Base-by-base conservation (phyloP, 805 yeast genomes). In the Metschnikowia dekortorum region DNA sequence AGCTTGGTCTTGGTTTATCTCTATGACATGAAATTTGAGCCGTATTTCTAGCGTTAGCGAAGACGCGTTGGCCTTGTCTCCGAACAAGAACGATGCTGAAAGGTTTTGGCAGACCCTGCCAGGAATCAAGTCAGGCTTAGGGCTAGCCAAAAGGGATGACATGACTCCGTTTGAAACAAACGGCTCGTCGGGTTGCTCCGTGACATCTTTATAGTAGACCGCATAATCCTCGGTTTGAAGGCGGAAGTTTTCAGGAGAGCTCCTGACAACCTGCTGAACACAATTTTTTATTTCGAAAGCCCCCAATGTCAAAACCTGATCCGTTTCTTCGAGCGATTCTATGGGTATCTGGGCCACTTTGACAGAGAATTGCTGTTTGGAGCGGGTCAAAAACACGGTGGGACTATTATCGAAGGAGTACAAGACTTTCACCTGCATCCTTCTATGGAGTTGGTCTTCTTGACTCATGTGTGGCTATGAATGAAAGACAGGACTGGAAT, bases 101-200 rank as follows among this genome's bases (percentile, higher is more conserved):
- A 83, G 71, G 59, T 78, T 82, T 49, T 80, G 80, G 56, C 85
- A 81, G 34, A 83, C 82, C 49, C 85, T 74, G 10, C 85, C 80
- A 5, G 84, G 73, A 5, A 75, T 69, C 26, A 58, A 53, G 45
- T 60, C 61, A 22, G 57, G 57, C 36, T 65, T 61, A 4, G 66
- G 47, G 33, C 65, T 54, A 29, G 59, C 40, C 16, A 71, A 53
- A 30, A 73, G 58, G 7, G 61, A 55, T 2, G 75, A 67, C 46
- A 73, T 59, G 7, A 64, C 68, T 4, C 78, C 78, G 52, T 70
- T 69, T 4, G 74, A 67, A 8, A 73, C 78, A 57, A 73, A 73
- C 4, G 78, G 78, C 57, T 73, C 78, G 47, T 73, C 77, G 3
- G 78, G 78, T 56, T 73, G 78, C 54, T 73, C 78, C 8, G 77